A percentile compares a stretch with the other conserved stretches of the same genome.
These are phyloP conservation scores for Ascochyta fabae DNA, from an alignment of 2,329 filamentous ascomycete genomes.

Conservation along the genomic window DNA sequence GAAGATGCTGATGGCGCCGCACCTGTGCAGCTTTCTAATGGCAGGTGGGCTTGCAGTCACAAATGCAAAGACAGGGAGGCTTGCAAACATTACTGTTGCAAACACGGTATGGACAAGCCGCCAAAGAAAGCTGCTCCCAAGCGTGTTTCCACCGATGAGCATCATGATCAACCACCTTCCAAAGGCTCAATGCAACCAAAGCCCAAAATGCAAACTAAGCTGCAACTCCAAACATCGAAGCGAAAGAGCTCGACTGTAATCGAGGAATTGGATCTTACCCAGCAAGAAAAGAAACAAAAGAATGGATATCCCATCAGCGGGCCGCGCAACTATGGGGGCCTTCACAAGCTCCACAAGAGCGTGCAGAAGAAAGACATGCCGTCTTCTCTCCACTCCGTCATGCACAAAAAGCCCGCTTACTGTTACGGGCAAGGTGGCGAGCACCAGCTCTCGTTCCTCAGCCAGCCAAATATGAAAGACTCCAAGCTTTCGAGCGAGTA, in stretches of 20 bases:
- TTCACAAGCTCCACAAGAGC: slow-evolving; percentile 36
- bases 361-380: slow-evolving; percentile 31
- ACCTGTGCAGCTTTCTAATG: slow-evolving; percentile 67
- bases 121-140: slow-evolving; percentile 51
- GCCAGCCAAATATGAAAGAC: not conserved
- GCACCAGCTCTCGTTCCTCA: slow-evolving; percentile 33
- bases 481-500: slow-evolving; percentile 37
- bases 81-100: slow-evolving; percentile 77
- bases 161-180: slow-evolving; percentile 7
- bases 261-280: slow-evolving; percentile 44
- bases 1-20: slow-evolving; percentile 33
- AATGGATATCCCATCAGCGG: slow-evolving; percentile 20
- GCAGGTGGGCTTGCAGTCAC: slow-evolving; percentile 78
- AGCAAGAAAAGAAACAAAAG: slow-evolving; percentile 39
- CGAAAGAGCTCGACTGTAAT: slow-evolving; percentile 30
- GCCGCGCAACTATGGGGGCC: slow-evolving; percentile 27
- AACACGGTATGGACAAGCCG: slow-evolving; percentile 72
- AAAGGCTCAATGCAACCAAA: slow-evolving; percentile 7
- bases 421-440: slow-evolving; percentile 32
- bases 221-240: slow-evolving; percentile 37
- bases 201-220: slow-evolving; percentile 36
- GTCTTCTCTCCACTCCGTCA: slow-evolving; percentile 29
- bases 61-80: slow-evolving; percentile 66
- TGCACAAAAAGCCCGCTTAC: slow-evolving; percentile 38
- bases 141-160: slow-evolving; percentile 18